phyloP scores from a whole-genome alignment of 208 protist species.

The Leishmania turanica region DNA sequence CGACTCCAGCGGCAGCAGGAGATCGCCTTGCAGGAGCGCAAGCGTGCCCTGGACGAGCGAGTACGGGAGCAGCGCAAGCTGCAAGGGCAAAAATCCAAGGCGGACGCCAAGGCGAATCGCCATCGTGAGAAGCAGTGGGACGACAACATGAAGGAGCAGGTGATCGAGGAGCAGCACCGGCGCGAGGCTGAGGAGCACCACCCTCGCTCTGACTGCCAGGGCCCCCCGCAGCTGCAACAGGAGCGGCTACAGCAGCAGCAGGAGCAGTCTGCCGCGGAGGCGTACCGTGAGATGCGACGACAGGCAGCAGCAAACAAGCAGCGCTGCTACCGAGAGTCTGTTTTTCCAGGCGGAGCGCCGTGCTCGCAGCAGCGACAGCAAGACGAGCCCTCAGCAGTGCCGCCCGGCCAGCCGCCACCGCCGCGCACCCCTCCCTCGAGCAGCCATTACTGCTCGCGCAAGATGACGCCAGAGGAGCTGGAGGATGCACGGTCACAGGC shows the following conservation, averaged over 20 bases:
- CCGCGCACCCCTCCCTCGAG: conserved; percentile 35
- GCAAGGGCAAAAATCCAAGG: conserved; percentile 47
- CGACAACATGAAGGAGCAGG: conserved; percentile 61
- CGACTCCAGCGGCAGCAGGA: conserved; percentile 59
- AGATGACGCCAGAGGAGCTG: conserved; percentile 57
- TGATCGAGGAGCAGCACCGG: conserved; percentile 23
- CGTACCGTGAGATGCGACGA: conserved; percentile 80
- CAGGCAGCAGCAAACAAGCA: conserved; percentile 83
- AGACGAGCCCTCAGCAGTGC: conserved; percentile 12
- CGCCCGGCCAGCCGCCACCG: conserved; percentile 42
- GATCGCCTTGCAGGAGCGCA: conserved; percentile 42
- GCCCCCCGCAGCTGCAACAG: conserved; percentile 21
- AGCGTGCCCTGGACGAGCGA: conserved; percentile 66
- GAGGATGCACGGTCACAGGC: conserved; percentile 71
- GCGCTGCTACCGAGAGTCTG: conserved; percentile 49
- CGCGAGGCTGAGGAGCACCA: conserved; percentile 33
- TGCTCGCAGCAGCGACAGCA: background rate
- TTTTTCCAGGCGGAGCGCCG: background rate
- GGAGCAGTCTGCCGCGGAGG: conserved; percentile 35
- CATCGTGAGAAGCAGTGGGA: conserved; percentile 81
- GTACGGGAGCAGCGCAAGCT: conserved; percentile 67
- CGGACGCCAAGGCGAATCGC: conserved; percentile 47
- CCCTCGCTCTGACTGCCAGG: background rate
- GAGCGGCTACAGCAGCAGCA: conserved; percentile 23
- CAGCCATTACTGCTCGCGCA: conserved; percentile 41